Percentiles rank a stretch among this genome's conserved stretches.
Conservation (phyloP, 176 grass and related monocot species). For the Rhynchospora breviuscula region DNA sequence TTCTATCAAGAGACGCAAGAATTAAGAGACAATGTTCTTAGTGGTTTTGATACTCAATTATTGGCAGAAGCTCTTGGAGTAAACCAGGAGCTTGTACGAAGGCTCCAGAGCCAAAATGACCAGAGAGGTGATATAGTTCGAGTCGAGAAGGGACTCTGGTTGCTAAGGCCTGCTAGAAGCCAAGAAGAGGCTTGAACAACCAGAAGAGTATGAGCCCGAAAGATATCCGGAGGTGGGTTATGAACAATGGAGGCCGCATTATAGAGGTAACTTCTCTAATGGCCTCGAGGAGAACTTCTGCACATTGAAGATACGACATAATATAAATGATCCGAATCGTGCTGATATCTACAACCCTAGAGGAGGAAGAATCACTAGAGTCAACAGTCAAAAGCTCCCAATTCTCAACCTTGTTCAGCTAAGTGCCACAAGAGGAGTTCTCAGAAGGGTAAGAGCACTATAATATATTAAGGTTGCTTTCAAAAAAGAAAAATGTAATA, state of each 20-base stretch:
- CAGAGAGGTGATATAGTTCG: constrained; percentile 31
- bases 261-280: background rate
- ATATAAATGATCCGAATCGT: constrained; percentile 28
- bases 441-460: constrained; percentile 22
- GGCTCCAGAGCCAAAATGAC: constrained; percentile 29
- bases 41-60: constrained; percentile 24
- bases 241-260: background rate
- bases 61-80: constrained; percentile 36
- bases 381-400: constrained; percentile 37
- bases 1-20: constrained; percentile 2
- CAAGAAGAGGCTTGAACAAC: background rate
- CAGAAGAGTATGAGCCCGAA: background rate
- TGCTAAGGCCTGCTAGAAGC: constrained; percentile 5
- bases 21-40: constrained; percentile 24
- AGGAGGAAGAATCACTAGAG: constrained; percentile 29
- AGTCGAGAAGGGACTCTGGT: constrained; percentile 23
- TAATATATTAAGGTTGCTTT: background rate
- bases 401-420: constrained; percentile 31
- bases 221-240: background rate
- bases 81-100: constrained; percentile 18
- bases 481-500: background rate
- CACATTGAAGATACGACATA: constrained; percentile 21
- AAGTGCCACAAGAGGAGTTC: constrained; percentile 32
- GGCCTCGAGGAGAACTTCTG: constrained; percentile 31
- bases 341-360: constrained; percentile 36